A percentile compares a stretch with the other conserved stretches of the same genome.
Evolutionary conservation across 441 rosid species (phyloP).

Genomic region (Breynia disticha): DNA sequence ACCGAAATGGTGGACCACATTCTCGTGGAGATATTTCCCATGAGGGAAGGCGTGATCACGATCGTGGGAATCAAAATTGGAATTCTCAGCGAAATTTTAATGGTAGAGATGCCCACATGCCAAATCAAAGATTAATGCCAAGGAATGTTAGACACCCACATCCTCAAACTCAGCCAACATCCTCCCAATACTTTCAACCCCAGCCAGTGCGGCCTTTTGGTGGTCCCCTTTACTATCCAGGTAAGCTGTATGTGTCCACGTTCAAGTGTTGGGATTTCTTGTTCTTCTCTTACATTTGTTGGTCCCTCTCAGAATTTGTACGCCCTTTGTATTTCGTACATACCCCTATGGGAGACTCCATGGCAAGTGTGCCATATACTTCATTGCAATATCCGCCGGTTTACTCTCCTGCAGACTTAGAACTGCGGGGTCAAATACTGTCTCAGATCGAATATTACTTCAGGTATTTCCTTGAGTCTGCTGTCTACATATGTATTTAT

Average conservation of each 20-base stretch:
- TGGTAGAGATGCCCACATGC: constrained; percentile 55
- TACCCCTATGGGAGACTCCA: constrained; percentile 35
- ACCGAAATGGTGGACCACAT: constrained; percentile 45
- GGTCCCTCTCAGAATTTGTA: constrained; percentile 37
- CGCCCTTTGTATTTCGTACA: constrained; percentile 33
- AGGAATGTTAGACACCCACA: constrained; percentile 53
- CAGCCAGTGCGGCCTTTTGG: constrained; percentile 45
- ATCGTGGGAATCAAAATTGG: constrained; percentile 66
- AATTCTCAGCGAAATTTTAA: constrained; percentile 43
- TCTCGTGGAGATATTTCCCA: constrained; percentile 45
- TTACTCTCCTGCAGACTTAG: constrained; percentile 39
- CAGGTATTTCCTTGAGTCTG: constrained; percentile 41
- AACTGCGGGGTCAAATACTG: constrained; percentile 44
- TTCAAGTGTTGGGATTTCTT: background rate
- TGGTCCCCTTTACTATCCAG: constrained; percentile 47
- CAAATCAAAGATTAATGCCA: constrained; percentile 43
- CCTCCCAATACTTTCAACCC: constrained; percentile 42
- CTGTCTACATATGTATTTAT: constrained; percentile 3
- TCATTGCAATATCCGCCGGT: constrained; percentile 30
- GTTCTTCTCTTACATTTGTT: constrained; percentile 18
- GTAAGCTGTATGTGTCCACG: constrained; percentile 30
- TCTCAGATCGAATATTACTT: constrained; percentile 76
- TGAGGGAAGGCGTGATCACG: constrained; percentile 56
- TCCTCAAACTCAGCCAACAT: constrained; percentile 35
- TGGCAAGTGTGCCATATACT: constrained; percentile 35